These are phyloP conservation scores for Naganishia onofrii DNA, from an alignment of 768 basidiomycete species.

Conservation along the genomic window DNA sequence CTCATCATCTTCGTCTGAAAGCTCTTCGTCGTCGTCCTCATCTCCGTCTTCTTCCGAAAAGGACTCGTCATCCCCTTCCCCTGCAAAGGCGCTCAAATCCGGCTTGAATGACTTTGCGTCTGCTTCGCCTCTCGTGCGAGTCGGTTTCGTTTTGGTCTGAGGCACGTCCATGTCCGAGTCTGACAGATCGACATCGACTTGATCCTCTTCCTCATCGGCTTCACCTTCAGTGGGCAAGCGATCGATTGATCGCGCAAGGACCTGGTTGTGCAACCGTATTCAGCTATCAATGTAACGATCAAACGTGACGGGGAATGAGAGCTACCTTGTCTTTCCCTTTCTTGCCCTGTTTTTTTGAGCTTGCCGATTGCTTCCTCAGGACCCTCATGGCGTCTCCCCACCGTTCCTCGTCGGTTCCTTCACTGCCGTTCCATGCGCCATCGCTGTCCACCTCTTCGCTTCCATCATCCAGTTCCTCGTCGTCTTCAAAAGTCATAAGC, in stretches of 20 bases:
- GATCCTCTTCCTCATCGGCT: background rate
- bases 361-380: slow-evolving; percentile 39
- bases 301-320: background rate
- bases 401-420: slow-evolving; percentile 50
- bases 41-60: slow-evolving; percentile 18
- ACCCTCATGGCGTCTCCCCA: slow-evolving; percentile 51
- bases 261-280: background rate
- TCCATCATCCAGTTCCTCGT: slow-evolving; percentile 43
- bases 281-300: background rate
- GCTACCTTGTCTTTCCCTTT: slow-evolving; percentile 19
- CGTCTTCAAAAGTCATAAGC: slow-evolving; percentile 37
- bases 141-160: slow-evolving; percentile 29
- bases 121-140: background rate
- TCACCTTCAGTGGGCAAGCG: background rate
- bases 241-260: slow-evolving; percentile 6
- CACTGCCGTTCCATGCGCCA: slow-evolving; percentile 52
- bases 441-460: slow-evolving; percentile 51
- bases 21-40: slow-evolving; percentile 3
- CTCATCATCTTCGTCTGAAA: slow-evolving; percentile 19
- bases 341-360: slow-evolving; percentile 38
- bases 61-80: slow-evolving; percentile 6
- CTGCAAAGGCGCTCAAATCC: slow-evolving; percentile 23
- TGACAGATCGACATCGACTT: slow-evolving; percentile 8
- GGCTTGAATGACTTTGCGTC: slow-evolving; percentile 41
- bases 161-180: slow-evolving; percentile 13